Evolutionary conservation across 306 rosid genomes (phyloP), one percentile per base, ranked within the genome.

Genomic region (Quercus dentata): DNA sequence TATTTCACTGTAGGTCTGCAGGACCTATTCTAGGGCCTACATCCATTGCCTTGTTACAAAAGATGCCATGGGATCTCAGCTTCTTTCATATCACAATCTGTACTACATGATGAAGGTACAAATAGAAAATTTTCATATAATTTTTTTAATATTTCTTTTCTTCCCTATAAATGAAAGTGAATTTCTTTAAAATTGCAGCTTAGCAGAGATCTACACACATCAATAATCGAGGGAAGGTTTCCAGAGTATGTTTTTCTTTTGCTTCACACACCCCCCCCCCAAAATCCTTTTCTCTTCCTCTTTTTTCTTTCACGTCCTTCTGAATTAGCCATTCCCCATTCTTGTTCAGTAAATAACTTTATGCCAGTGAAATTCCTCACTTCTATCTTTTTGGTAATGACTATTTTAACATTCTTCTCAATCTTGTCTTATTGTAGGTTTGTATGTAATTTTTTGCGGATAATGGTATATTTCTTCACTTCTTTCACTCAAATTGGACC

Each of bases 51-150:
- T 95, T 74, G 98, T 93, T 80, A 91, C 99, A 46, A 91, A 91
- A 81, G 98, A 95, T 85, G 98, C 99, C 12, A 95, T 93, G 98
- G 98, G 99, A 54, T 95, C 99, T 86, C 98, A 95, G 86, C 99
- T 95, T 81, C 86, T 95, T 58, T 92, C 99, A 38, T 95, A 89
- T 83, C 99, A 95, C 83, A 95, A 95, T 88, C 81, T 95, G 74
- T 86, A 88, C 82, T 91, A 91, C 88, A 95, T 95, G 95, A 78
- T 93, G 93, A 96, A 87, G 99, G 98, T 95, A 75, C 41, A 61
- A 23, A 64, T 74, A 30, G 65, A 71, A 65, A 30, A 13, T 21
- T 69, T 59, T 65, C 54, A 2, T 70, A 30, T 2, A 57, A n/a
- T 23, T 65, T 15, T 71, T 41, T 30, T 72, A 51, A 20, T 61